phyloP scores from a whole-genome alignment of 2,329 filamentous ascomycete species.

The Botrytis paeoniae region DNA sequence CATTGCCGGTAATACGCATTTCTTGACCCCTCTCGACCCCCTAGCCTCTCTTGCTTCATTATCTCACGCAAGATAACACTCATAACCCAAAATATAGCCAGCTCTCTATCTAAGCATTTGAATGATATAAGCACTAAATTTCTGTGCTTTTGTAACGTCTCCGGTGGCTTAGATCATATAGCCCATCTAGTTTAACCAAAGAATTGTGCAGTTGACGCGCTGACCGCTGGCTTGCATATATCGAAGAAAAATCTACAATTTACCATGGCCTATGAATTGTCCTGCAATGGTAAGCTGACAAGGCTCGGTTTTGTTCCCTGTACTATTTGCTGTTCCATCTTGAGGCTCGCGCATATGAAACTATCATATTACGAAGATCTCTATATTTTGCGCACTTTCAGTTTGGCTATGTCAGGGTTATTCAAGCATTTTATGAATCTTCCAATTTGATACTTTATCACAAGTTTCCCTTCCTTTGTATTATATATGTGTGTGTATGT shows the following conservation, averaged over 20 bases:
- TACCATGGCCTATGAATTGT: not conserved
- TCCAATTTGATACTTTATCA: not conserved
- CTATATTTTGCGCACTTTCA: no score
- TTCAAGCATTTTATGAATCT: not conserved
- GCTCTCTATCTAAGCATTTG: not conserved
- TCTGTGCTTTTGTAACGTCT: not conserved
- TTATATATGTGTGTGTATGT: not conserved
- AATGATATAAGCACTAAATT: fast-evolving
- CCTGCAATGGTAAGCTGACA: not conserved
- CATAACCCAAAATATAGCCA: not conserved
- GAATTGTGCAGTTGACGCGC: not conserved
- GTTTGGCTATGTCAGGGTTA: not conserved
- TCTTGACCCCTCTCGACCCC: not conserved
- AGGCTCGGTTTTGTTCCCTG: not conserved
- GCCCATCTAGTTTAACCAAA: not conserved
- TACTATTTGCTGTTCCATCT: not conserved
- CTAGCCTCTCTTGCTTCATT: no score
- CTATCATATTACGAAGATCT: not conserved
- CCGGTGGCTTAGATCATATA: not conserved
- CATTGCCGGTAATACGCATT: not conserved
- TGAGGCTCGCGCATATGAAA: not conserved
- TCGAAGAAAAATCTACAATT: not conserved
- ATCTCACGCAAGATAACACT: no score
- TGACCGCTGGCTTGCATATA: not conserved
- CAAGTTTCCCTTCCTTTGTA: not conserved